Evolutionary conservation across 495 filamentous ascomycete genomes (phyloP), one percentile per base, ranked within the genome.

Genomic region (Schizothecium vesticola): DNA sequence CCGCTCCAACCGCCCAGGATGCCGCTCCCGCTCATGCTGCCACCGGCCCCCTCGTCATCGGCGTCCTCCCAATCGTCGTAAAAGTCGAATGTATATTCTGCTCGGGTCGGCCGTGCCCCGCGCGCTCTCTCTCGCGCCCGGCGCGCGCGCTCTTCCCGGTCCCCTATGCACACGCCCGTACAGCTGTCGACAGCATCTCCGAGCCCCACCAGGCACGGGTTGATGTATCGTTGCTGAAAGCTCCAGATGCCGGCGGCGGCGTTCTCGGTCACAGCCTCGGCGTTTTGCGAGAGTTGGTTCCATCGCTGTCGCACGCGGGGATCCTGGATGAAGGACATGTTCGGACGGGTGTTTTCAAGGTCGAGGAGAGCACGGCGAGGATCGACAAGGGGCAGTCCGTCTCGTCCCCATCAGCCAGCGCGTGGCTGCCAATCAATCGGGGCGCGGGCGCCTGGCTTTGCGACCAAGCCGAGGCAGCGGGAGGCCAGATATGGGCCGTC

Each of bases 21-120:
- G 9, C 87, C 86, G 61, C 90, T 64, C 22, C 71, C 69, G 24
- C n/a, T 19, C 56, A 51, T 56, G 8, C 67, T 57, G 25, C 64
- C 68, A 9, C 56, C 67, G n/a, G 24, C 21, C 85, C 57, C 69
- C 64, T 72, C 76, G 25, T 79, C 77, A 31, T 76, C 76, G n/a
- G 73, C 84, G 65, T 93, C 92, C 61, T 97, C 92, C 93, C 94
- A 97, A 74, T 97, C 94, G 76, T 99, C 95, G 80, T 99, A 99
- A 81, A 99, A 99, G 72, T 97, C 96, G 72, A 99, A 99, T 70
- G 86, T 91, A 56, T 89, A 87, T 75, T 97, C 93, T 26, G 91
- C 89, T 55, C 88, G 80, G 11, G 89, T 90, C 70, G 89, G 81
- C 9, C 75, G 69, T 1, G 80, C 78, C 11, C 84, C 83, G 12